phyloP scores from a whole-genome alignment of 345 rosid genomes.

The Citrus hindsii region DNA sequence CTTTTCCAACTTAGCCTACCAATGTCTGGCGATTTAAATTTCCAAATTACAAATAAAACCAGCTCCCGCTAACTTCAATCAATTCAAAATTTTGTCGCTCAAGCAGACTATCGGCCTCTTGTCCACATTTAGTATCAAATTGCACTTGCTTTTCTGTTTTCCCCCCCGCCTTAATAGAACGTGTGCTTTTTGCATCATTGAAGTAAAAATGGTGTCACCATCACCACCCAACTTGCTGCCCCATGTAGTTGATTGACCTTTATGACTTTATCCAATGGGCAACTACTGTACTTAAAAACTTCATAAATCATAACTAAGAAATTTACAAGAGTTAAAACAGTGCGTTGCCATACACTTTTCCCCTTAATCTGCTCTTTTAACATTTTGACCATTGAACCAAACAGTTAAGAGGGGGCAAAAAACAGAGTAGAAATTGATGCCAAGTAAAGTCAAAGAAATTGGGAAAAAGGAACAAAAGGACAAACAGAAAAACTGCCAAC shows the following conservation, averaged over 20 bases:
- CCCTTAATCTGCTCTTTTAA: conserved; percentile 1
- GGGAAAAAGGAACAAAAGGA: background rate
- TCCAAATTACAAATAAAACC: background rate
- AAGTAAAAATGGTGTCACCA: no score
- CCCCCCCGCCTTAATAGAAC: no score
- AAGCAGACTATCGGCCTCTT: background rate
- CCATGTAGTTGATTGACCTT: background rate
- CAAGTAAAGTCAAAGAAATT: conserved; percentile 3
- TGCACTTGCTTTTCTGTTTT: no score
- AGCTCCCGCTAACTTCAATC: conserved; percentile 22
- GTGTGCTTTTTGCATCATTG: background rate
- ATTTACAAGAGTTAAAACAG: background rate
- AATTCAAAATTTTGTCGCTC: conserved; percentile 12
- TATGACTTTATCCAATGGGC: background rate
- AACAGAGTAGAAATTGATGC: conserved; percentile 5
- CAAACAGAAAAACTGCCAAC: background rate
- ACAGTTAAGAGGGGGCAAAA: conserved; percentile 15
- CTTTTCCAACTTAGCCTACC: background rate
- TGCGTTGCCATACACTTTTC: background rate
- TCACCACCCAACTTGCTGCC: background rate
- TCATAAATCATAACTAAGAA: no score
- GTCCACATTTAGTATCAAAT: background rate
- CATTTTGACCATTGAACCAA: conserved; percentile 29
- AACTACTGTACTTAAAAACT: background rate
- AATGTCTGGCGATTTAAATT: background rate